Base-by-base conservation (phyloP, 2,329 filamentous ascomycete genomes). In the Pyrenochaeta sp. region DNA sequence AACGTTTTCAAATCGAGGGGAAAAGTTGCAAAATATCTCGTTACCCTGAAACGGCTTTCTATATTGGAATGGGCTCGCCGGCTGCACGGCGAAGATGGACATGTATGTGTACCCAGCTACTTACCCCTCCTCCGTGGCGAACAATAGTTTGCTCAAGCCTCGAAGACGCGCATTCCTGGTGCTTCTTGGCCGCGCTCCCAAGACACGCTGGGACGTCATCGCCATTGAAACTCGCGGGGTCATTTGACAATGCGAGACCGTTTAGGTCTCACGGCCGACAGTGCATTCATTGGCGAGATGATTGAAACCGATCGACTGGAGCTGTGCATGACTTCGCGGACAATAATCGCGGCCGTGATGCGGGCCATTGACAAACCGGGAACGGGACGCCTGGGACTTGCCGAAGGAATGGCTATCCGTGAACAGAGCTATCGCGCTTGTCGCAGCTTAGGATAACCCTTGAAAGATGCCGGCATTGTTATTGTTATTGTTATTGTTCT, bases 121-220 rank as follows among this genome's bases (percentile, higher is more conserved):
- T n/a, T n/a, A 48, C 53, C 51, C 47, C 53, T 48, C 45, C 4
- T 44, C 46, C 41, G 50, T 53, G 53, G 48, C 51, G 39, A 50
- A n/a, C n/a, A n/a, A 24, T 49, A 44, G 24, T 19, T 45, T 26
- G 34, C 47, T 18, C 18, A 32, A 34, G 27, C 17, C 26, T 48
- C 39, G 28, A 22, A 9, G 17, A 45, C 29, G 31, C 42, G 41
- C 54, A 52, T 51, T 58, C 47, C 46, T 38, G 41, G 46, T 42
- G 42, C 39, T 35, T 44, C 54, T 60, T 61, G 53, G 53, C 51
- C 43, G 36, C 24, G 21, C 37, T 27, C 32, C 52, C 44, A 51
- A 53, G 48, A 40, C 23, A 21, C 18, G 32, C 23, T n/a, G n/a
- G 34, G 32, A 55, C 58, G 58, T 61, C 55, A 60, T 59, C 19